These are phyloP conservation scores for Symmetrospora coprosmae DNA, from an alignment of 768 basidiomycete genomes.

Conservation along the genomic window DNA sequence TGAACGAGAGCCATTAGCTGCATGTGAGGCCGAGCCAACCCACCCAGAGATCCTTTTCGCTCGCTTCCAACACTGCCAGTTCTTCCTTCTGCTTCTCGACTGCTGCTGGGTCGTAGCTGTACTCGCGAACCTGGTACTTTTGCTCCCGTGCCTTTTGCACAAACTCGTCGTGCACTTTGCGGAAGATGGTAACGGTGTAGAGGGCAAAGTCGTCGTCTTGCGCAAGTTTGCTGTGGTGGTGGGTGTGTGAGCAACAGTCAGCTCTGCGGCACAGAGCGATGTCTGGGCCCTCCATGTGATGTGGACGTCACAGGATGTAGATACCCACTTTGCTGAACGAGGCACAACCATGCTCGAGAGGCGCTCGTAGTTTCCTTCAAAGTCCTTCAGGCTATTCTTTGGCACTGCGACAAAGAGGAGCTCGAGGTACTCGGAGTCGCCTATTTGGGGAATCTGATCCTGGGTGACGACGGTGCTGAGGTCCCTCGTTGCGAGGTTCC, in stretches of 20 bases:
- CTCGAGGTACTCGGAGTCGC: slow-evolving; percentile 82
- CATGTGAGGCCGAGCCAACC: slow-evolving; percentile 31
- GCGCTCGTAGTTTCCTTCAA: slow-evolving; percentile 77
- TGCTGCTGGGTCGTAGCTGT: slow-evolving; percentile 69
- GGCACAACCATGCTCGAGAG: slow-evolving; percentile 82
- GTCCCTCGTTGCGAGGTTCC: slow-evolving; percentile 83
- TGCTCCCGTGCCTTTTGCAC: slow-evolving; percentile 85
- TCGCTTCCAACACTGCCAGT: slow-evolving; percentile 57
- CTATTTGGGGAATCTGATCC: slow-evolving; percentile 55
- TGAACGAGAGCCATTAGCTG: slow-evolving; percentile 1
- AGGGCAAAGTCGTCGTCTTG: slow-evolving; percentile 81
- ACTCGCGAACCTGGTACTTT: slow-evolving; percentile 96
- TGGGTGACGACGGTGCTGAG: slow-evolving; percentile 69
- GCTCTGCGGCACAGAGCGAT: background rate
- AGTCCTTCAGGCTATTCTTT: slow-evolving; percentile 73
- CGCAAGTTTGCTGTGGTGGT: slow-evolving; percentile 48
- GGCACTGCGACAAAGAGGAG: slow-evolving; percentile 86
- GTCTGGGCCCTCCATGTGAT: no score
- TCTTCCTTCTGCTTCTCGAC: slow-evolving; percentile 68
- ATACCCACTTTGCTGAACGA: slow-evolving; percentile 63
- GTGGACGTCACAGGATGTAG: no score
- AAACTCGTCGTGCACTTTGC: slow-evolving; percentile 80
- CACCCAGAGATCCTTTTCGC: slow-evolving; percentile 96
- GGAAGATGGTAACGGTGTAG: slow-evolving; percentile 75
- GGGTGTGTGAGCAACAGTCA: background rate